Evolutionary conservation across 2,329 filamentous ascomycete genomes (phyloP).

Genomic region (Ophiobolus disseminans): DNA sequence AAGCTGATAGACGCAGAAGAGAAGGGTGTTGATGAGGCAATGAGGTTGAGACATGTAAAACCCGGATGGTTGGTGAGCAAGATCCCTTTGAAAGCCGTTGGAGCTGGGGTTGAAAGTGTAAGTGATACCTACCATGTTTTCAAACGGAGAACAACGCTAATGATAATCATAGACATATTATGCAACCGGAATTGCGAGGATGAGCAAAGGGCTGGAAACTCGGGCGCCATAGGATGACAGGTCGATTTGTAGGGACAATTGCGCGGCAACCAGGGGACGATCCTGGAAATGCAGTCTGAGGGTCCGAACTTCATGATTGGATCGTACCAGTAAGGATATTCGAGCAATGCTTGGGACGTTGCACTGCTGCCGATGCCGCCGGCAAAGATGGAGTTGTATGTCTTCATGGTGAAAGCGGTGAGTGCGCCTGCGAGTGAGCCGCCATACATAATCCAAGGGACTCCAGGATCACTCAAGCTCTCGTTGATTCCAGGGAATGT

Average conservation of each 20-base stretch:
- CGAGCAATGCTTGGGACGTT: conserved; percentile 51
- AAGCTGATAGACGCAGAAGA: conserved; percentile 15
- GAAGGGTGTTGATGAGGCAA: conserved; percentile 1
- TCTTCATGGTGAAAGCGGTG: conserved; percentile 56
- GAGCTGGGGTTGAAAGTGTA: conserved; percentile 8
- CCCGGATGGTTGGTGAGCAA: conserved; percentile 12
- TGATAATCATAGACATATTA: no score
- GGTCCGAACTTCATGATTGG: conserved; percentile 60
- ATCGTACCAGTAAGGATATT: conserved; percentile 59
- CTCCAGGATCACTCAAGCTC: conserved; percentile 53
- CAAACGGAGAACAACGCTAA: no score
- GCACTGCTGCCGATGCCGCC: conserved; percentile 60
- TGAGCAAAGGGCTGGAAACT: no score
- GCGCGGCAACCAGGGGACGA: no score
- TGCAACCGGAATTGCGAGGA: no score
- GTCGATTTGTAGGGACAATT: no score
- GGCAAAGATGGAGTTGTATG: conserved; percentile 55
- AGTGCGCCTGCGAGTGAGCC: conserved; percentile 55
- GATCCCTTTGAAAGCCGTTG: conserved; percentile 2
- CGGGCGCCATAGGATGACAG: no score
- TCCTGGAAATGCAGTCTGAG: conserved; percentile 57
- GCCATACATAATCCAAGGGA: conserved; percentile 57
- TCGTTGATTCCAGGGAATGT: conserved; percentile 54
- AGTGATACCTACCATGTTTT: no score
- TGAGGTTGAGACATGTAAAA: conserved; percentile 5